phyloP scores from a whole-genome alignment of 306 rosid genomes.

The Leucaena leucocephala region DNA sequence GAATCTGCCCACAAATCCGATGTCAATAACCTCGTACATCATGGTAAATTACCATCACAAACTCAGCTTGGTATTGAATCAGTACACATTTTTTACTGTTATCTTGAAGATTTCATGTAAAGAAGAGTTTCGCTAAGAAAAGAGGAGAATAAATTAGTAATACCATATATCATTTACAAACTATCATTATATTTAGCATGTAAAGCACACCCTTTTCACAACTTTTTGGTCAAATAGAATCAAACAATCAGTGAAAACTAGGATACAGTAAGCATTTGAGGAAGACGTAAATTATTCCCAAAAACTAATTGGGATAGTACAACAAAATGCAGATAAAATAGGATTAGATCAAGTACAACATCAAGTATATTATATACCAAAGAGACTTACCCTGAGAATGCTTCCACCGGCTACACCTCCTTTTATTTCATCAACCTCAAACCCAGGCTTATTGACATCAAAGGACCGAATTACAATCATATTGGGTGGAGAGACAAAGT shows the following conservation, averaged over 20 bases:
- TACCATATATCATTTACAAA: not conserved
- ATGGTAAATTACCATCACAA: not conserved
- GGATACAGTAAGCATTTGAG: not conserved
- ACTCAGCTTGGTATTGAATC: constrained; percentile 5
- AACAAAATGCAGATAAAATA: not conserved
- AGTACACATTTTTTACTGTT: not conserved
- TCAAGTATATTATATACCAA: constrained; percentile 5
- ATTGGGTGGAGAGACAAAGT: constrained; percentile 89
- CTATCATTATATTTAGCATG: not conserved
- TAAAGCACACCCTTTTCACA: constrained; percentile 1
- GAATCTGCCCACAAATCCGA: not conserved
- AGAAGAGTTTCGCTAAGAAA: not conserved
- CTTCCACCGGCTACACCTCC: constrained; percentile 99
- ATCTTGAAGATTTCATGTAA: not conserved
- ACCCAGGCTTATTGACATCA: constrained; percentile 96
- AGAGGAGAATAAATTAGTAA: constrained; percentile 11
- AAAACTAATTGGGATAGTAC: not conserved
- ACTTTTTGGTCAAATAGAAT: constrained; percentile 10
- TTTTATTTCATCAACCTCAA: constrained; percentile 91
- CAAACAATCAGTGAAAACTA: constrained; percentile 2
- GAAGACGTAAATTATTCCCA: not conserved
- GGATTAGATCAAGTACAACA: not conserved
- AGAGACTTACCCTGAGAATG: constrained; percentile 78
- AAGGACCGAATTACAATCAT: constrained; percentile 97
- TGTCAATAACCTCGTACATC: not conserved